Conservation (phyloP, 2,329 filamentous ascomycete genomes). For the Epichloe sylvatica region DNA sequence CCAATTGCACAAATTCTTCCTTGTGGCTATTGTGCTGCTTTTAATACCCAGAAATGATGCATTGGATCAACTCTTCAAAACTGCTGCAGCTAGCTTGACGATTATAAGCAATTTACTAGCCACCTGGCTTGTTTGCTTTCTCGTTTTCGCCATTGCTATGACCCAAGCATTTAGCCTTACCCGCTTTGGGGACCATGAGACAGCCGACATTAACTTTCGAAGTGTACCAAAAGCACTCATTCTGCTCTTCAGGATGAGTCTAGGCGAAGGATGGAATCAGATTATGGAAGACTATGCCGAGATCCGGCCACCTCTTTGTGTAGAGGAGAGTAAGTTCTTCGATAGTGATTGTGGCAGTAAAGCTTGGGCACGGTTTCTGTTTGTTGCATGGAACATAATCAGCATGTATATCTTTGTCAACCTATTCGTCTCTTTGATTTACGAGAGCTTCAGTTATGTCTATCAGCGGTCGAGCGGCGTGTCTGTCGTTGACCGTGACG, state of each 20-base stretch:
- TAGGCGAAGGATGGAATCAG: slow-evolving; percentile 91
- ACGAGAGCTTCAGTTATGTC: slow-evolving; percentile 98
- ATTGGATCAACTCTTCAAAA: slow-evolving; percentile 96
- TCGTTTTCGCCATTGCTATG: slow-evolving; percentile 91
- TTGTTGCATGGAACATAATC: slow-evolving; percentile 95
- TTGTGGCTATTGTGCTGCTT: slow-evolving; percentile 78
- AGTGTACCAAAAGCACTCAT: slow-evolving; percentile 90
- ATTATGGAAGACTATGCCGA: slow-evolving; percentile 91
- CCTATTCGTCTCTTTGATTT: slow-evolving; percentile 94
- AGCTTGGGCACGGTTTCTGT: slow-evolving; percentile 75
- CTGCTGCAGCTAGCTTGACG: slow-evolving; percentile 81
- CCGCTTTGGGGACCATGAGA: slow-evolving; percentile 61
- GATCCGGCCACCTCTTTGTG: slow-evolving; percentile 69
- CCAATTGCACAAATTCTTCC: slow-evolving; percentile 83
- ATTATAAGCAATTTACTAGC: slow-evolving; percentile 84
- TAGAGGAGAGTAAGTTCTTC: slow-evolving; percentile 57
- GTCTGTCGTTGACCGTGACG: slow-evolving; percentile 77
- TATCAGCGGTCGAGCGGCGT: slow-evolving; percentile 94
- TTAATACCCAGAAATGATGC: slow-evolving; percentile 95
- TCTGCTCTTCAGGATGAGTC: slow-evolving; percentile 81
- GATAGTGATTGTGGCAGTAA: slow-evolving; percentile 85
- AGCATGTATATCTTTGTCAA: slow-evolving; percentile 99
- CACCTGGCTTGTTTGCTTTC: slow-evolving; percentile 93
- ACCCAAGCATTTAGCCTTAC: slow-evolving; percentile 94
- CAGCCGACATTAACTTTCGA: slow-evolving; percentile 76